Base-by-base conservation (phyloP, 139 green algal genomes). In the Chlamydomonas sp. region DNA sequence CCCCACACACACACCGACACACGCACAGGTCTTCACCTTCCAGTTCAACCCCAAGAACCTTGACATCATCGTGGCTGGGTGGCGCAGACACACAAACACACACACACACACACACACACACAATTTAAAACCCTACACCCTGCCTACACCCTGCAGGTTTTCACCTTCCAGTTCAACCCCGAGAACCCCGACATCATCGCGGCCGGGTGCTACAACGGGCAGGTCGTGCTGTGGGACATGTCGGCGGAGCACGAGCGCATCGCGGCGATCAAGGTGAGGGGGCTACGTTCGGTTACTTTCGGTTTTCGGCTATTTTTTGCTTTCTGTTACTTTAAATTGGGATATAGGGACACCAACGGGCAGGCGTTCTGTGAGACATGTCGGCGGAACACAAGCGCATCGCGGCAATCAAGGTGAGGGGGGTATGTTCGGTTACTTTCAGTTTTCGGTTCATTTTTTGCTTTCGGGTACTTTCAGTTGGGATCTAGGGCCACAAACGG, bases 161-260 rank as follows among this genome's bases (percentile, higher is more conserved):
- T 83, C 39, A 54, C 69, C 39, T 91, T 96, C 71, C 73, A 87
- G 65, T 92, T 84, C 81, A 91, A 96, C 77, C 89, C 90, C 1
- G 2, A 58, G 20, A 82, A 88, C 64, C 85, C 84, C 1, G 76
- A 94, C 24, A 71, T 91, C 29, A 66, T 96, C 33, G 82, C 81
- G 0, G 90, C 74, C 6, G 90, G 90, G 10, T 87, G 79, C 60
- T 87, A 82, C 70, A 93, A 92, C 48, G 90, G 90, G 3, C 90
- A 91, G 76, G 79, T 83, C 24, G 71, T 84, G 29, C 26, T 82
- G 22, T 87, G 77, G 77, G 78, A 84, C 65, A 80, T 70, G 10
- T 71, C 61, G n/a, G 47, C 64, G 24, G 77, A 81, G 37, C 35
- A 73, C 20, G 74, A 80, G 38, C 73, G 72, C 48, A 73, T 75